Evolutionary conservation across 2,329 filamentous ascomycete species (phyloP).

Genomic region (Sphaceloma murrayae): DNA sequence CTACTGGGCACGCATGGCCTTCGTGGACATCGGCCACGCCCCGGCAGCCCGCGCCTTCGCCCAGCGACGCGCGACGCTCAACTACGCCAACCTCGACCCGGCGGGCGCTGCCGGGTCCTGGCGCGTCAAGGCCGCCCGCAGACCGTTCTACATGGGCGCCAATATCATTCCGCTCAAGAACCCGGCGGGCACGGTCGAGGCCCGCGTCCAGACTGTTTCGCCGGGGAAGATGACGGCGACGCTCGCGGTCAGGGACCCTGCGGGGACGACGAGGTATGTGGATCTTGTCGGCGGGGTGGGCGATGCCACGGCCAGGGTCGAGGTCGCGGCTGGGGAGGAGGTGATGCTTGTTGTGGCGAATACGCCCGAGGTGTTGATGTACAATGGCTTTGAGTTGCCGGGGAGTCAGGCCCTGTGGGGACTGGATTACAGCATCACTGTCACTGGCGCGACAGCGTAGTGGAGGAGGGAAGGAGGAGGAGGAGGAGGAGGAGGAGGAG

Average conservation of each 20-base stretch:
- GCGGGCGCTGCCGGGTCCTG: conserved; percentile 33
- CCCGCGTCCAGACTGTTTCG: conserved; percentile 25
- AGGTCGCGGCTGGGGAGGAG: conserved; percentile 35
- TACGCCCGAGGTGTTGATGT: conserved; percentile 38
- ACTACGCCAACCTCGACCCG: conserved; percentile 37
- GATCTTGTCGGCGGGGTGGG: not conserved
- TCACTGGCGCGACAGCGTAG: conserved; percentile 26
- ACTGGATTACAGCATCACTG: conserved; percentile 32
- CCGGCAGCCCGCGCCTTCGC: conserved; percentile 35
- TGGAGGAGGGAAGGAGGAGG: not conserved
- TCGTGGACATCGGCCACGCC: conserved; percentile 41
- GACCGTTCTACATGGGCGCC: conserved; percentile 43
- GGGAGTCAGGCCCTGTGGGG: conserved; percentile 30
- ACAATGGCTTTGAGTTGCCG: conserved; percentile 35
- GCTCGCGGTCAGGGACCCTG: conserved; percentile 33
- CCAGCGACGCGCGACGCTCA: conserved; percentile 30
- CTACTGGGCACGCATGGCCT: conserved; percentile 49
- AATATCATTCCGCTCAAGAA: conserved; percentile 38
- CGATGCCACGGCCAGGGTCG: conserved; percentile 27
- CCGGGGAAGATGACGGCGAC: conserved; percentile 34
- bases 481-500: not conserved
- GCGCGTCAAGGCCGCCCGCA: conserved; percentile 35
- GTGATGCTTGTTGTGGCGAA: conserved; percentile 41
- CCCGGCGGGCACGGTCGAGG: conserved; percentile 28
- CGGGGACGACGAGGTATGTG: conserved; percentile 17